phyloP scores from a whole-genome alignment of 2,329 filamentous ascomycete species.

The Fusarium illudens region DNA sequence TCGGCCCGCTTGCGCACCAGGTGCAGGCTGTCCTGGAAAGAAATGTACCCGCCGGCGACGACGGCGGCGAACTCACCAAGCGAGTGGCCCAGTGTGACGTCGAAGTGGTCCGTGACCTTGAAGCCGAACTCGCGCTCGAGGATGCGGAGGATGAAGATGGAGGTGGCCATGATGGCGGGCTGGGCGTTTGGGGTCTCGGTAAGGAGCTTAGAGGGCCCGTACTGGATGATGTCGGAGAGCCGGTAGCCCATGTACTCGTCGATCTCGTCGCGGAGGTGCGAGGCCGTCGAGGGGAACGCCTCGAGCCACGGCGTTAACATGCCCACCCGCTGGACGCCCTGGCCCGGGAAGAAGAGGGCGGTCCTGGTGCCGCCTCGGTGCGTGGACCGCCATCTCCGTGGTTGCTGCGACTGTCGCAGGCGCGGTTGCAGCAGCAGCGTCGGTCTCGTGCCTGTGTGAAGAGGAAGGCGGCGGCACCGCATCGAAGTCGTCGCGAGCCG shows the following conservation, averaged over 20 bases:
- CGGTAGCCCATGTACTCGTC: slow-evolving; percentile 78
- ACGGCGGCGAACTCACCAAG: slow-evolving; percentile 93
- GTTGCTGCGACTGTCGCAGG: slow-evolving; percentile 9
- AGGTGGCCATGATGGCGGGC: slow-evolving; percentile 95
- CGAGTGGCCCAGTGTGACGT: slow-evolving; percentile 89
- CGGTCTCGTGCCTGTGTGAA: neutral
- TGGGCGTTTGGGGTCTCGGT: slow-evolving; percentile 89
- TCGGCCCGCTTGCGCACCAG: slow-evolving; percentile 82
- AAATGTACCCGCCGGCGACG: slow-evolving; percentile 82
- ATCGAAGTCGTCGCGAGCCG: slow-evolving; percentile 42
- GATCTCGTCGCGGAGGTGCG: slow-evolving; percentile 84
- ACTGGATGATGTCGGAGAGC: slow-evolving; percentile 79
- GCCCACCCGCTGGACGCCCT: slow-evolving; percentile 88
- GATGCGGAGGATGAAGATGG: slow-evolving; percentile 86
- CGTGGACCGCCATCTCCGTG: slow-evolving; percentile 45
- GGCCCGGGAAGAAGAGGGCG: slow-evolving; percentile 73
- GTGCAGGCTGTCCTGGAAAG: slow-evolving; percentile 78
- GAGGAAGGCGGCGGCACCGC: slow-evolving; percentile 42
- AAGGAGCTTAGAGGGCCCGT: slow-evolving; percentile 79
- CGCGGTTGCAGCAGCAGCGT: slow-evolving; percentile 1
- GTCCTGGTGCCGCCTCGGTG: slow-evolving; percentile 55
- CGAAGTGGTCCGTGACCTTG: slow-evolving; percentile 72
- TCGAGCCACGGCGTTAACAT: slow-evolving; percentile 89
- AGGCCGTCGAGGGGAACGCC: slow-evolving; percentile 81
- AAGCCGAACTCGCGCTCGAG: slow-evolving; percentile 88